Conservation (phyloP, 805 yeast species). For the Tetrapisispora phaffii region DNA sequence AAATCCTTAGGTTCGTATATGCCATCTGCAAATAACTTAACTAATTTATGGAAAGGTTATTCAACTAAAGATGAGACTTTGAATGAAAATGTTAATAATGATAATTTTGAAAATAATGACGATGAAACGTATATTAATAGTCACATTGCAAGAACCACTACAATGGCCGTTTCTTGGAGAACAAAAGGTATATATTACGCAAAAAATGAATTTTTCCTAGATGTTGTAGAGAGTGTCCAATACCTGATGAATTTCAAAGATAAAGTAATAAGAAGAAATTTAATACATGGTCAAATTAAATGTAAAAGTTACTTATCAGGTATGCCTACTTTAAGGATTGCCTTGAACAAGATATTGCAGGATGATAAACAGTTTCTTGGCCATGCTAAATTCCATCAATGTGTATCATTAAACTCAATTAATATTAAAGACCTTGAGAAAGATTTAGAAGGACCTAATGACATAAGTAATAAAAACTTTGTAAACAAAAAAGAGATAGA, state of each 20-base stretch:
- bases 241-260: constrained; percentile 53
- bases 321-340: constrained; percentile 75
- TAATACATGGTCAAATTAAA: constrained; percentile 61
- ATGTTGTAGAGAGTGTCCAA: constrained; percentile 67
- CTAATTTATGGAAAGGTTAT: constrained; percentile 6
- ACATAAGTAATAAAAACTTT: constrained; percentile 27
- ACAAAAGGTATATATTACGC: constrained; percentile 81
- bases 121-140: constrained; percentile 43
- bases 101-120: constrained; percentile 3
- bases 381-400: constrained; percentile 78
- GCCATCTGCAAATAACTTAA: constrained; percentile 3
- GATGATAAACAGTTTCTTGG: constrained; percentile 37
- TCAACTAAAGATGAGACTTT: background rate
- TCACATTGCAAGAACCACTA: constrained; percentile 65
- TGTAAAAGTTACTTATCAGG: constrained; percentile 77
- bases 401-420: constrained; percentile 64
- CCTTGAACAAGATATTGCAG: constrained; percentile 56
- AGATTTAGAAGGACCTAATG: constrained; percentile 36
- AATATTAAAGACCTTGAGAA: constrained; percentile 1
- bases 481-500: constrained; percentile 36
- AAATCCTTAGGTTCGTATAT: constrained; percentile 2
- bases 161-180: constrained; percentile 81
- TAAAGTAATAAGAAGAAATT: constrained; percentile 53
- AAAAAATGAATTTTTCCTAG: constrained; percentile 84
- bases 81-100: constrained; percentile 1